A percentile compares a stretch with the other conserved stretches of the same genome.
Conservation (phyloP, 176 grass and related monocot species). For the Dactylis glomerata region DNA sequence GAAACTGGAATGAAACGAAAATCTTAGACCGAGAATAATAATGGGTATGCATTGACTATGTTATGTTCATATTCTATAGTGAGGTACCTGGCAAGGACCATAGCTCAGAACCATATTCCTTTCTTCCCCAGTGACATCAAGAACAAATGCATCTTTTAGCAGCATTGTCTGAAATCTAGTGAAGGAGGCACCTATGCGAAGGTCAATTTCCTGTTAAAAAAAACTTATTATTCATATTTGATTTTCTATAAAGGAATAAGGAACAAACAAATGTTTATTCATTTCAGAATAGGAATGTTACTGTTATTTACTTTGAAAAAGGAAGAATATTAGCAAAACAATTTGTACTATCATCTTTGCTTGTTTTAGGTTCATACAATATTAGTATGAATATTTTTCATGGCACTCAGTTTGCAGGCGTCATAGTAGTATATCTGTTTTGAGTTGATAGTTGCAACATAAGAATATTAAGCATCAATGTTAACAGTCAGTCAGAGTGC, state of each 20-base stretch:
- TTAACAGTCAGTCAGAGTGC: not conserved
- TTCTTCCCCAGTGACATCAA: conserved; percentile 65
- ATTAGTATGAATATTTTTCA: conserved; percentile 6
- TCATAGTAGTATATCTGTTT: too few species aligned
- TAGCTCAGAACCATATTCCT: conserved; percentile 91
- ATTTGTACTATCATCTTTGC: not conserved
- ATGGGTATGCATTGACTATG: conserved; percentile 3
- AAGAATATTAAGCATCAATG: conserved; percentile 1
- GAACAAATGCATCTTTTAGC: conserved; percentile 88
- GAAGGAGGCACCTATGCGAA: conserved; percentile 93
- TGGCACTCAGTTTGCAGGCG: conserved; percentile 8
- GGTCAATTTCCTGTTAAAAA: conserved; percentile 81
- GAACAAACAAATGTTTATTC: conserved; percentile 13
- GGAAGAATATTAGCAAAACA: conserved; percentile 11
- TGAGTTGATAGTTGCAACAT: not conserved
- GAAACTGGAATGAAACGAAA: conserved; percentile 60
- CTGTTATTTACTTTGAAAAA: conserved; percentile 10
- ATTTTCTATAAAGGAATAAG: conserved; percentile 21
- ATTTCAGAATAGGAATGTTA: too few species aligned
- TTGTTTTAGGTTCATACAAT: not conserved
- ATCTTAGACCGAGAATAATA: conserved; percentile 25
- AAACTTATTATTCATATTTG: conserved; percentile 15
- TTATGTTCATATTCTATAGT: not conserved
- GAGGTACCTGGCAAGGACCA: conserved; percentile 91
- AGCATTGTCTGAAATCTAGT: conserved; percentile 99